Base-by-base conservation (phyloP, 2,329 filamentous ascomycete genomes). In the Albifimbria verrucaria region DNA sequence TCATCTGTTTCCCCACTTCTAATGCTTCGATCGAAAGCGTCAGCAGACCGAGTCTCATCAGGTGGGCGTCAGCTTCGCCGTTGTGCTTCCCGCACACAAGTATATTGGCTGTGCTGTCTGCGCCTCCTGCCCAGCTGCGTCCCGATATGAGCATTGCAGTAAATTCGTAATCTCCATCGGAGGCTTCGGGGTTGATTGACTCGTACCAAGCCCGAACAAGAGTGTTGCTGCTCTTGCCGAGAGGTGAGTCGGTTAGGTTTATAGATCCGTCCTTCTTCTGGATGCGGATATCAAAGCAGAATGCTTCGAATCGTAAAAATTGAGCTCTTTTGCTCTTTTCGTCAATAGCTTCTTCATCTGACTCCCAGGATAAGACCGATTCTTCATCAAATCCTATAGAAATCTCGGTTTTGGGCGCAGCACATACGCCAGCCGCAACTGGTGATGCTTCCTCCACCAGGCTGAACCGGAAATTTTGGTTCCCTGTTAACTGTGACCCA, bases 301-400 rank as follows among this genome's bases (percentile, higher is more conserved):
- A 70, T 1, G 69, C 68, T 36, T 62, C 58, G 20, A 72, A 54
- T 43, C 68, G 68, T 20, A 72, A 57, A 49, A 70, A 72, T 23
- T 58, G 56, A 25, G 70, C 58, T 11, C 59, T 55, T 22, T 63
- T 61, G 17, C 54, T 51, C 26, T 60, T 65, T 10, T 58, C 54
- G 6, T 61, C 55, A 23, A 71, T 68, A 20, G 62, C 61, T 10
- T 70, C 65, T n/a, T 63, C 67, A 22, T 71, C 62, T 48, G 66
- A 61, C 53, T 72, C 69, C 70, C 70, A 72, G 6, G 65, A 63
- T 11, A 71, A 60, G 15, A 72, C 59, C 22, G 61, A 59, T 18
- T 62, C 63, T 49, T 70, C 67, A 15, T 61, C 59, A 55, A 71
- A 71, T 17, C 70, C 70, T 10, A 72, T 53, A 0, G 65, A 71